Evolutionary conservation across 2,329 filamentous ascomycete species (phyloP).

Genomic region (Trichoderma brevicompactum): DNA sequence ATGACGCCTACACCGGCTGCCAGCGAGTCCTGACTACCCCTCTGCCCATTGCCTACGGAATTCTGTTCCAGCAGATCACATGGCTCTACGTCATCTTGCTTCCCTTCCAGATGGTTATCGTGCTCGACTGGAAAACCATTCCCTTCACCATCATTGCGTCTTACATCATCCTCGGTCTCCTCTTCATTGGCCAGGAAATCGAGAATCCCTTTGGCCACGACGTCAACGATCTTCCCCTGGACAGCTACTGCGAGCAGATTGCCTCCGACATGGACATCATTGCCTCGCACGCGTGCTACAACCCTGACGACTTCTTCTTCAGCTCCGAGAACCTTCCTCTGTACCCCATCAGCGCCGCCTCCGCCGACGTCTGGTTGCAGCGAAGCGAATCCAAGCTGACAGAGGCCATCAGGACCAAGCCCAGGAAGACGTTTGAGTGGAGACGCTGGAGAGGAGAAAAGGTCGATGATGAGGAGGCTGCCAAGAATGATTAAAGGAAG

Average conservation of each 20-base stretch:
- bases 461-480: slow-evolving; percentile 12
- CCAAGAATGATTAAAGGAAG: slow-evolving; percentile 15
- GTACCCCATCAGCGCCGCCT: slow-evolving; percentile 56
- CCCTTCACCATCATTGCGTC: slow-evolving; percentile 73
- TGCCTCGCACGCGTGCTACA: slow-evolving; percentile 53
- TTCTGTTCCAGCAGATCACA: slow-evolving; percentile 81
- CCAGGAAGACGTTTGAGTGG: slow-evolving; percentile 44
- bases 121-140: slow-evolving; percentile 74
- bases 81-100: slow-evolving; percentile 82
- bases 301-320: slow-evolving; percentile 41
- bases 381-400: slow-evolving; percentile 48
- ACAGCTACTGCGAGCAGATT: slow-evolving; percentile 76
- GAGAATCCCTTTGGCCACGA: slow-evolving; percentile 85
- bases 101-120: slow-evolving; percentile 74
- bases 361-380: slow-evolving; percentile 46
- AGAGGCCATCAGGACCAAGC: slow-evolving; percentile 48
- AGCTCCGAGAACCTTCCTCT: slow-evolving; percentile 55
- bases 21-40: slow-evolving; percentile 83
- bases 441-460: slow-evolving; percentile 28
- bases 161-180: slow-evolving; percentile 81
- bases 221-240: slow-evolving; percentile 79
- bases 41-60: slow-evolving; percentile 80
- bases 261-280: slow-evolving; percentile 76
- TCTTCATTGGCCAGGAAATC: slow-evolving; percentile 76
- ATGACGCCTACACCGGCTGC: slow-evolving; percentile 72